Conservation (phyloP, 2,329 filamentous ascomycete genomes). For the Nothomitra cinnamomea region DNA sequence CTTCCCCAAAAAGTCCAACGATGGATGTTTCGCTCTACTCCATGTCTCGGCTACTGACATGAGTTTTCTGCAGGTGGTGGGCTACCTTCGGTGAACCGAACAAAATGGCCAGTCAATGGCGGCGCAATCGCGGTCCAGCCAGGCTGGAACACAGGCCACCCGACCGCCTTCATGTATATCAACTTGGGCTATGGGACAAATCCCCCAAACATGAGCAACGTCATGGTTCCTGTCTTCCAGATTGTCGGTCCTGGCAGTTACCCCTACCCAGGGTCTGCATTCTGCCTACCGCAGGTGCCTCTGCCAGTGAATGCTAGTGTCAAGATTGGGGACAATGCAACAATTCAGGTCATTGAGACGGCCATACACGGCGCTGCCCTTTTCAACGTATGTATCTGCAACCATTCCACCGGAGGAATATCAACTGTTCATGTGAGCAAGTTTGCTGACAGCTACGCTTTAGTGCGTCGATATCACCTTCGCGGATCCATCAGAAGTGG, state of each 20-base stretch:
- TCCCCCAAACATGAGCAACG: conserved; percentile 73
- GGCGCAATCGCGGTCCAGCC: conserved; percentile 84
- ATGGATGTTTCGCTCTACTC: conserved; percentile 3
- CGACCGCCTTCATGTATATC: conserved; percentile 68
- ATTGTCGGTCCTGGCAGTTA: conserved; percentile 66
- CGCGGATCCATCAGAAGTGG: conserved; percentile 59
- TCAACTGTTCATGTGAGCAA: not conserved
- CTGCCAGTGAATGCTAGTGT: conserved; percentile 56
- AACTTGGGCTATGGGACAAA: conserved; percentile 76
- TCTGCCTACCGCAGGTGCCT: conserved; percentile 81
- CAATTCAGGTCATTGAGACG: conserved; percentile 72
- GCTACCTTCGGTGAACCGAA: conserved; percentile 64
- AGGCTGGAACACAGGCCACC: conserved; percentile 88
- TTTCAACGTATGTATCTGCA: conserved; percentile 52
- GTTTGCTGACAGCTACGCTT: conserved; percentile 2
- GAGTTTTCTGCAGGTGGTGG: conserved; percentile 68
- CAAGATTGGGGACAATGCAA: conserved; percentile 71
- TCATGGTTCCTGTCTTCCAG: conserved; percentile 67
- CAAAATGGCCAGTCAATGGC: conserved; percentile 76
- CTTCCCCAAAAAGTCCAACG: not conserved
- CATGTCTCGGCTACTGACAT: conserved; percentile 58
- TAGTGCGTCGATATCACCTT: conserved; percentile 94
- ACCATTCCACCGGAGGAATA: not conserved
- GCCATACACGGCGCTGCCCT: conserved; percentile 71
- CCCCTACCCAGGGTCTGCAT: conserved; percentile 61